Base-by-base conservation (phyloP, 805 yeast genomes). In the Metschnikowia shivogae region DNA sequence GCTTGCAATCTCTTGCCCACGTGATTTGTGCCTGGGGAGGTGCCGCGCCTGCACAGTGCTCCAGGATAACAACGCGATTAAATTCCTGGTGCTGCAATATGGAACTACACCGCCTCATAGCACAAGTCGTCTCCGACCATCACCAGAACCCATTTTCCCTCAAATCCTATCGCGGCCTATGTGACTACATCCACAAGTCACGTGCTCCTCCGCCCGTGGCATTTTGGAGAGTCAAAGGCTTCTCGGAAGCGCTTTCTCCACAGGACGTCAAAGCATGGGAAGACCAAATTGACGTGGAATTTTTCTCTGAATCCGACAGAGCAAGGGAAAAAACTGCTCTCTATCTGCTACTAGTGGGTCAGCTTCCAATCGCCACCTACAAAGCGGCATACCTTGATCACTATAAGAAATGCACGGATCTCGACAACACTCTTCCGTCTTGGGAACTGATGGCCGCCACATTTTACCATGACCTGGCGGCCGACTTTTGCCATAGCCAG, bases 401-500 rank as follows among this genome's bases (percentile, higher is more conserved):
- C 27, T 37, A 37, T 20, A 37, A 37, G 11, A 28, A 19, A n/a
- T 33, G 29, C 11, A 32, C 20, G 33, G 27, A 37, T 32, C 17
- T 37, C 19, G 40, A 37, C 19, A 5, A n/a, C 8, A 11, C 9
- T 13, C 34, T 30, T 17, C 30, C 40, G 5, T n/a, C 30, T 6
- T 9, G 13, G 13, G 40, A 28, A 10, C 30, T 37, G 26, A 22
- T 22, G 20, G 40, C 40, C 13, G 13, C 27, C 17, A 37, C 33
- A 9, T 9, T 37, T 26, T 37, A 37, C 28, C 29, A 29, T 3
- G 34, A 37, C 7, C 28, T 26, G 1, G 57, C 51, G 6, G 41
- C 56, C 38, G 74, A 69, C 44, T 68, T 53, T 39, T 34, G 29
- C 5, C 42, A 53, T 7, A 48, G 63, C 32, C 40, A 53, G 24